These are phyloP conservation scores for Tilletia caries DNA, from an alignment of 1,284 basidiomycete species.

Conservation along the genomic window DNA sequence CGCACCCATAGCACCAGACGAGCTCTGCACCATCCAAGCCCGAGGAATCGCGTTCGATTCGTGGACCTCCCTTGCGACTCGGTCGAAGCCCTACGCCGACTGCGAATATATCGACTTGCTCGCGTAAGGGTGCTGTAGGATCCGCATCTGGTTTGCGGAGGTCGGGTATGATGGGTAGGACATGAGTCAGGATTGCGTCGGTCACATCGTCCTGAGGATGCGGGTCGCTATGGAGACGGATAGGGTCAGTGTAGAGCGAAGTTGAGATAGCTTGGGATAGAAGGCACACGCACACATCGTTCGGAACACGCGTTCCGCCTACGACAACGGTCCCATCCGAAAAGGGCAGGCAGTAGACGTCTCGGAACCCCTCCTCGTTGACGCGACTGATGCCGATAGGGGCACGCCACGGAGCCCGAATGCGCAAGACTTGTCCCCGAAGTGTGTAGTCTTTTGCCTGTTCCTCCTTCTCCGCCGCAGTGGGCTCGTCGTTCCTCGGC, in stretches of 20 bases:
- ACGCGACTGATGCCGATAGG: conserved; percentile 22
- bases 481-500: neutral
- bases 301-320: conserved; percentile 39
- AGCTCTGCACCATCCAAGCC: neutral
- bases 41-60: conserved; percentile 8
- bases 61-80: conserved; percentile 12
- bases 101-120: conserved; percentile 14
- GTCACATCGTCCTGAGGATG: neutral
- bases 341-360: conserved; percentile 41
- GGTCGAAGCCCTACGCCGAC: conserved; percentile 19
- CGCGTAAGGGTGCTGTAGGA: neutral
- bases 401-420: conserved; percentile 38
- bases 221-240: neutral
- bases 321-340: conserved; percentile 40
- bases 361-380: conserved; percentile 28
- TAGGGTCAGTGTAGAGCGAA: neutral
- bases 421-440: conserved; percentile 41
- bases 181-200: neutral
- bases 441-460: conserved; percentile 25
- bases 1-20: conserved; percentile 11
- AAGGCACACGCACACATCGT: conserved; percentile 20
- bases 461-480: conserved; percentile 17
- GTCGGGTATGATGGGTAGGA: conserved; percentile 4
- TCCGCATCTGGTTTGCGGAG: conserved; percentile 2
- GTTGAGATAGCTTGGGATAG: neutral